Conservation (phyloP, 1,139 yeast species). For the Suzukiozyma palmioleophila region DNA sequence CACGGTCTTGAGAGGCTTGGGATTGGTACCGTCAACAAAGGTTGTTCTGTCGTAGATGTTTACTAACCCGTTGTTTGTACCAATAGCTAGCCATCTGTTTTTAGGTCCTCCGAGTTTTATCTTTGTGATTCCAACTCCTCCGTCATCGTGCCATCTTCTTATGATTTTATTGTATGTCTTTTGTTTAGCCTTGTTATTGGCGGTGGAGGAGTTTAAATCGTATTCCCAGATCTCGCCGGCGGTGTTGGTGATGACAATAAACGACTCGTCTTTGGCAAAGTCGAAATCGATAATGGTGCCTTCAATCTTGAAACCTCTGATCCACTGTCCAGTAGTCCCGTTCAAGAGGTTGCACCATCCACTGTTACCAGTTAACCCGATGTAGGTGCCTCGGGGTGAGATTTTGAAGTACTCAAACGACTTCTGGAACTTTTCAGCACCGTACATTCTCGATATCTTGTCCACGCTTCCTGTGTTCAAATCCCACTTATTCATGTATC, state of each 20-base stretch:
- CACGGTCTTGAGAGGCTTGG: constrained; percentile 53
- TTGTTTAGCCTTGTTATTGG: constrained; percentile 5
- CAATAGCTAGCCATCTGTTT: constrained; percentile 84
- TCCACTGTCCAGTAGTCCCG: constrained; percentile 78
- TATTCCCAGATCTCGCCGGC: constrained; percentile 95
- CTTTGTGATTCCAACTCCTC: constrained; percentile 80
- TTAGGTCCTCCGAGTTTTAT: constrained; percentile 75
- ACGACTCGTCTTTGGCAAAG: constrained; percentile 53
- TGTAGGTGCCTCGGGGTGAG: constrained; percentile 63
- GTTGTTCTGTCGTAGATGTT: constrained; percentile 68
- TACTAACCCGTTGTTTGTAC: constrained; percentile 85
- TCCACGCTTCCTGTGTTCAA: constrained; percentile 70
- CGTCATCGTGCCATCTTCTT: constrained; percentile 79
- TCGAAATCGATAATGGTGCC: constrained; percentile 80
- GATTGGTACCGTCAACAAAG: constrained; percentile 18
- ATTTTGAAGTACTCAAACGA: constrained; percentile 84
- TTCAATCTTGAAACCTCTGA: constrained; percentile 82
- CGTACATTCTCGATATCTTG: constrained; percentile 84
- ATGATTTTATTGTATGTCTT: constrained; percentile 33
- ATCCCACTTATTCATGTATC: constrained; percentile 91
- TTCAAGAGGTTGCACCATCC: constrained; percentile 89
- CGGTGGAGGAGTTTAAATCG: constrained; percentile 30
- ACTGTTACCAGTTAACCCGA: constrained; percentile 76
- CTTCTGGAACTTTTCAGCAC: constrained; percentile 79
- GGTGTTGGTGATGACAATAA: constrained; percentile 60